Conservation (phyloP, 1,139 yeast genomes). For the Saccharomycopsis phalli region DNA sequence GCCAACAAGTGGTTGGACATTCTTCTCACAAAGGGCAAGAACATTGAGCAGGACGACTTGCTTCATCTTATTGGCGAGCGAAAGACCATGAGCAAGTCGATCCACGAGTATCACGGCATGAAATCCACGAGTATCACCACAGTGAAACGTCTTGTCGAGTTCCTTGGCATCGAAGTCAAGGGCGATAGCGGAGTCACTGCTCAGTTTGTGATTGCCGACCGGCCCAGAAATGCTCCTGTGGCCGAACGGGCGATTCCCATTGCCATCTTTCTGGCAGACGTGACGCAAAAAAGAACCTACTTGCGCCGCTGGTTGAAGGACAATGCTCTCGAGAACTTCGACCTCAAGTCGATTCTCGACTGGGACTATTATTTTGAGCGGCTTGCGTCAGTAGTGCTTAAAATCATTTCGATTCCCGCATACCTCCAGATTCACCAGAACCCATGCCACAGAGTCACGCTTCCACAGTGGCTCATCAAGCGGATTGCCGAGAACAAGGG, state of each 20-base stretch:
- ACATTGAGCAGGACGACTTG: slow-evolving; percentile 88
- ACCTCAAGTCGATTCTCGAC: slow-evolving; percentile 82
- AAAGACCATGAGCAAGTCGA: slow-evolving; percentile 87
- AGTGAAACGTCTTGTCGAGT: slow-evolving; percentile 87
- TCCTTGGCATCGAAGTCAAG: slow-evolving; percentile 95
- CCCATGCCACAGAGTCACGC: slow-evolving; percentile 91
- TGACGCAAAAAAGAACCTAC: slow-evolving; percentile 48
- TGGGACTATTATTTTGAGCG: slow-evolving; percentile 93
- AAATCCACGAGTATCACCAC: slow-evolving; percentile 95
- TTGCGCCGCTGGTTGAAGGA: slow-evolving; percentile 84
- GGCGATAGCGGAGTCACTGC: slow-evolving; percentile 95
- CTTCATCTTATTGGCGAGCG: slow-evolving; percentile 94
- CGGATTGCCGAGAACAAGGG: slow-evolving; percentile 53
- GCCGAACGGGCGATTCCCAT: slow-evolving; percentile 97
- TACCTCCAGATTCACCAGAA: slow-evolving; percentile 84
- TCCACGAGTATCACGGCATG: slow-evolving; percentile 82
- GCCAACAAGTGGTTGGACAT: slow-evolving; percentile 97
- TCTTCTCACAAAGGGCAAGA: slow-evolving; percentile 74
- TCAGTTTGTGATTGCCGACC: slow-evolving; percentile 81
- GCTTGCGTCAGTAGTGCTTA: slow-evolving; percentile 86
- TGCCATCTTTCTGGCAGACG: slow-evolving; percentile 84
- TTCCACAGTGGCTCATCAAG: slow-evolving; percentile 87
- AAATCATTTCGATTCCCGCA: slow-evolving; percentile 95
- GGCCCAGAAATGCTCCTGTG: slow-evolving; percentile 81
- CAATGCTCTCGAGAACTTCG: slow-evolving; percentile 68